Percentiles rank a stretch among this genome's conserved stretches.
phyloP scores from a whole-genome alignment of 1,284 basidiomycete species.

The Heterobasidion irregulare region DNA sequence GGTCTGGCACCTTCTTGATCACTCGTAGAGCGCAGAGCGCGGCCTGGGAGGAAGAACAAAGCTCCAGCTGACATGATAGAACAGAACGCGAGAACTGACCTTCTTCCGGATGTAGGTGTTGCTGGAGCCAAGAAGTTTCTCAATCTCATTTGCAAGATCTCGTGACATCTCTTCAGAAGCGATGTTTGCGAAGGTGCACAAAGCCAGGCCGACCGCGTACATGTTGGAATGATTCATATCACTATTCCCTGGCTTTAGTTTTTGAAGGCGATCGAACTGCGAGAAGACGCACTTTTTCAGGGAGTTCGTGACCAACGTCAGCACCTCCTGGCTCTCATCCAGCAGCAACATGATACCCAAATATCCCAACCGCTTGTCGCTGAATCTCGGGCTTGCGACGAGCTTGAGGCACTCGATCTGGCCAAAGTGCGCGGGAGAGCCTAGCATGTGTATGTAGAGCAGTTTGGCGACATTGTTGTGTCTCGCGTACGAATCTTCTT shows the following conservation, averaged over 20 bases:
- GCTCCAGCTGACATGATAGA: background rate
- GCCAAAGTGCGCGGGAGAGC: constrained; percentile 98
- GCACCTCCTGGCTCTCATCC: constrained; percentile 97
- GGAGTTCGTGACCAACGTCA: constrained; percentile 97
- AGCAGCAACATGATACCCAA: constrained; percentile 96
- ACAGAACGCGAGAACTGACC: constrained; percentile 35
- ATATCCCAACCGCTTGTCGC: constrained; percentile 96
- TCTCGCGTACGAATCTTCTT: constrained; percentile 89
- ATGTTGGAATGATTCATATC: constrained; percentile 99
- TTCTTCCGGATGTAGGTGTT: constrained; percentile 99
- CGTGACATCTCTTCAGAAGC: constrained; percentile 98
- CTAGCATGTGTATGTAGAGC: constrained; percentile 99
- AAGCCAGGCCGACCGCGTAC: constrained; percentile 95
- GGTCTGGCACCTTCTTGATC: constrained; percentile 94
- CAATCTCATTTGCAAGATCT: constrained; percentile 94
- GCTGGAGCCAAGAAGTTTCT: constrained; percentile 93
- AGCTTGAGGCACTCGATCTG: constrained; percentile 99
- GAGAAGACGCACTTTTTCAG: constrained; percentile 82
- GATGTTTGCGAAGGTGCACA: constrained; percentile 99
- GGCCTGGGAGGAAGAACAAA: constrained; percentile 46
- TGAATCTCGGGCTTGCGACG: constrained; percentile 95
- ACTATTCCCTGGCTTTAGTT: constrained; percentile 41
- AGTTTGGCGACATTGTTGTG: constrained; percentile 98
- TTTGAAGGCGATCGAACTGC: constrained; percentile 4
- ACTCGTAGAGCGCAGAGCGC: constrained; percentile 95